Conservation (phyloP, 306 rosid species). For the Carpinus fangiana region DNA sequence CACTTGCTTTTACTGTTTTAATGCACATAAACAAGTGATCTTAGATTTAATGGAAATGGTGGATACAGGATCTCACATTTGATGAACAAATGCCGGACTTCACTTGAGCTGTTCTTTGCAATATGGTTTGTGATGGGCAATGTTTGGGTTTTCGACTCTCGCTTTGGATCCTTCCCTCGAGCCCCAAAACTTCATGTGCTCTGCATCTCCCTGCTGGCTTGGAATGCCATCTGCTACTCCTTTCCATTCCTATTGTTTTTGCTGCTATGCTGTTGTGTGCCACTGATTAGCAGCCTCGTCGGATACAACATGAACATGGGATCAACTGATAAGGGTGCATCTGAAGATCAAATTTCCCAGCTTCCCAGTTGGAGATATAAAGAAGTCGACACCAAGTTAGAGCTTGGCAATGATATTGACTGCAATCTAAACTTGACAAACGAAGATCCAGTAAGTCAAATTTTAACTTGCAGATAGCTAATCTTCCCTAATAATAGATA, state of each 20-base stretch:
- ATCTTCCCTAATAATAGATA: not conserved
- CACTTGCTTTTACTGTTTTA: not conserved
- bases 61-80: slow-evolving; percentile 67
- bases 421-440: slow-evolving; percentile 36
- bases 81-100: slow-evolving; percentile 77
- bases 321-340: slow-evolving; percentile 69
- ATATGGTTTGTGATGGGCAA: slow-evolving; percentile 99
- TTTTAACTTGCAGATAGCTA: not conserved
- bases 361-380: slow-evolving; percentile 78
- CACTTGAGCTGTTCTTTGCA: slow-evolving; percentile 91
- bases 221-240: slow-evolving; percentile 95
- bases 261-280: slow-evolving; percentile 86
- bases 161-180: slow-evolving; percentile 64
- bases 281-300: slow-evolving; percentile 63
- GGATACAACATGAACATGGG: slow-evolving; percentile 96
- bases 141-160: slow-evolving; percentile 91
- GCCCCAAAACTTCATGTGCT: slow-evolving; percentile 89
- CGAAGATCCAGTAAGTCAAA: slow-evolving; percentile 76
- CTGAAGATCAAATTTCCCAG: slow-evolving; percentile 80
- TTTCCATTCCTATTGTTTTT: slow-evolving; percentile 92
- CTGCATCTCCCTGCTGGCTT: slow-evolving; percentile 73
- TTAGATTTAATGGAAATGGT: not conserved
- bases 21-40: not conserved
- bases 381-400: slow-evolving; percentile 38
- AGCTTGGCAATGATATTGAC: slow-evolving; percentile 37